These are phyloP conservation scores for Entophlyctis luteolus DNA, from an alignment of 192 early-diverging fungal genomes.

Conservation along the genomic window DNA sequence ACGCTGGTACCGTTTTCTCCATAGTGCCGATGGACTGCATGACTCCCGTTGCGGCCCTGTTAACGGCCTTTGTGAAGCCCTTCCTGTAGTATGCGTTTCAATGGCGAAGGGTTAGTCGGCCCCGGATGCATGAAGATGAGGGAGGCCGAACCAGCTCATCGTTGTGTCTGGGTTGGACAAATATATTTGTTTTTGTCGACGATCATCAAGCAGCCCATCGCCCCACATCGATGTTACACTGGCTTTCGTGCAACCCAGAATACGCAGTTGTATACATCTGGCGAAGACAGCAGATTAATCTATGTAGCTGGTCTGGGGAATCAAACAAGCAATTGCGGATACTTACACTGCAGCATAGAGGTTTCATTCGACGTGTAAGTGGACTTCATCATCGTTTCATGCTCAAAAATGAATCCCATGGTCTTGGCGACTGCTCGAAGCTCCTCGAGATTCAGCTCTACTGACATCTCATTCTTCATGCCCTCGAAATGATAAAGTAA, in stretches of 20 bases:
- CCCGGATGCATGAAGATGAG: no score
- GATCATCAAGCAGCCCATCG: no score
- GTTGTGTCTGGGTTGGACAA: no score
- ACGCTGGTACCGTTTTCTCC: conserved; percentile 60
- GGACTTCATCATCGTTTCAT: conserved; percentile 56
- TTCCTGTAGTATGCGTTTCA: conserved; percentile 45
- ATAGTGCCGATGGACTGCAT: conserved; percentile 71
- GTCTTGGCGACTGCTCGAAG: conserved; percentile 48
- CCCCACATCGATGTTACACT: no score
- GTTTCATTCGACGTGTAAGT: conserved; percentile 73
- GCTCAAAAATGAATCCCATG: conserved; percentile 65
- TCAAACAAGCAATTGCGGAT: background rate
- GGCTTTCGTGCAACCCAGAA: conserved; percentile 65
- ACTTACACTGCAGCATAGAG: conserved; percentile 67
- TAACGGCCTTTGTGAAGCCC: conserved; percentile 80
- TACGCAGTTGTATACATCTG: conserved; percentile 67
- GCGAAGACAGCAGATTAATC: conserved; percentile 21
- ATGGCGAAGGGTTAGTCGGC: no score
- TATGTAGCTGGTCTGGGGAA: no score
- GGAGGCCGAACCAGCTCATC: no score
- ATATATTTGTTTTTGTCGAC: no score
- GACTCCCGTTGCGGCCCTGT: conserved; percentile 68
- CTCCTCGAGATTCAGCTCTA: conserved; percentile 86
- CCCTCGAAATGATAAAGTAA: conserved; percentile 94
- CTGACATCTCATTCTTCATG: conserved; percentile 67